Evolutionary conservation across 1,139 yeast genomes (phyloP).

Genomic region (Yamadazyma dushanensis): DNA sequence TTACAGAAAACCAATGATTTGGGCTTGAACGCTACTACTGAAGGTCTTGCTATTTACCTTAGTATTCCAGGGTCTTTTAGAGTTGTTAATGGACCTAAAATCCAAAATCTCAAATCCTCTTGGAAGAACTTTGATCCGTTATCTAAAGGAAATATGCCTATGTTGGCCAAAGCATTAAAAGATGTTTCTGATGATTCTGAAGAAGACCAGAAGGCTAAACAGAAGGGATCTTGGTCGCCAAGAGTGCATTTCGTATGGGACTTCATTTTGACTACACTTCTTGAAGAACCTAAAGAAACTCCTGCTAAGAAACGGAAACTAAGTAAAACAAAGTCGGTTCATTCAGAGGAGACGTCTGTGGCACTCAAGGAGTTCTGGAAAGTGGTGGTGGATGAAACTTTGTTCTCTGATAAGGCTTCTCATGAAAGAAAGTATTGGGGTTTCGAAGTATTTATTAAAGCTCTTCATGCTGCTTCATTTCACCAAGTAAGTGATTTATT

Average conservation of each 20-base stretch:
- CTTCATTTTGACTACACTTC: conserved; percentile 43
- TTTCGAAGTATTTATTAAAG: conserved; percentile 63
- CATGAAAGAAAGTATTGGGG: conserved; percentile 90
- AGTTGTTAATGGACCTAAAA: conserved; percentile 20
- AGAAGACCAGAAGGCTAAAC: conserved; percentile 33
- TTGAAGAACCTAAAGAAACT: conserved; percentile 15
- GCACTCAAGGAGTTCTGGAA: conserved; percentile 76
- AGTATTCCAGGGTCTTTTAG: conserved; percentile 40
- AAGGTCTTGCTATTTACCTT: conserved; percentile 76
- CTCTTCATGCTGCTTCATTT: conserved; percentile 31
- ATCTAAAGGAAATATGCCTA: conserved; percentile 60
- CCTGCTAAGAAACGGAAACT: conserved; percentile 24
- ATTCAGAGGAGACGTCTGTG: conserved; percentile 26
- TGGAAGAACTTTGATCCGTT: conserved; percentile 82
- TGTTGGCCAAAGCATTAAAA: conserved; percentile 64
- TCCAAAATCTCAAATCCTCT: conserved; percentile 29
- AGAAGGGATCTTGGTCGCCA: conserved; percentile 75
- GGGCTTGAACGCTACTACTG: conserved; percentile 66
- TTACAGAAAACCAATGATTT: conserved; percentile 48
- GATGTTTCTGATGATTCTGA: conserved; percentile 48
- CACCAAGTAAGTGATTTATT: conserved; percentile 36
- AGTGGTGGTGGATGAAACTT: conserved; percentile 72
- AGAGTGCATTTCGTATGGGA: conserved; percentile 84
- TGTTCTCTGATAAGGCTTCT: conserved; percentile 75
- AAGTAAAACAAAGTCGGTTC: conserved; percentile 33